Base-by-base conservation (phyloP, 345 rosid species). In the Sonneratia alba region DNA sequence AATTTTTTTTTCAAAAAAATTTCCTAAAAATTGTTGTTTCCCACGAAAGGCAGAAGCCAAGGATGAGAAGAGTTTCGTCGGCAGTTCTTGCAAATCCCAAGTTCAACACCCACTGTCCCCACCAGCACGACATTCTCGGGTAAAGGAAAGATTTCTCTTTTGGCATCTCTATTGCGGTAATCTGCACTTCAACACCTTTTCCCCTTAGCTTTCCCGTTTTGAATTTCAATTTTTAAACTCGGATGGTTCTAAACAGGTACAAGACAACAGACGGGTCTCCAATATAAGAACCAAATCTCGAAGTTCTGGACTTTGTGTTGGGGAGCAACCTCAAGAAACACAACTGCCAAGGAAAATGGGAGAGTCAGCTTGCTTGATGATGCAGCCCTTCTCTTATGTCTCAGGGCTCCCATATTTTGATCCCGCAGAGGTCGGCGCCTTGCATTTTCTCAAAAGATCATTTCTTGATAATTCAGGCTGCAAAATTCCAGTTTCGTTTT, bases 331-430 rank as follows among this genome's bases (percentile, higher is more conserved):
- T 63, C 37, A 18, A 47, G 14, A n/a, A 57, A 9, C 1, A 9
- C 45, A 24, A 57, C 27, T 6, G 12, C 27, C 10, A 57, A 27
- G 38, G 38, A 22, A n/a, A 24, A 70, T 70, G 73, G 78, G 73
- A 19, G 78, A 75, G 27, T 65, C 78, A 34, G 49, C 69, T 18
- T 72, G 75, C 72, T 32, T 72, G 66, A 62, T 13, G 66, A 62
- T 62, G 57, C 36, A 57, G 40, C 79, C 79, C 36, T 76, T 76
- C 75, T 76, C 79, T 36, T 72, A 76, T 19, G 75, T 67, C 53
- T 76, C 79, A 18, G 79, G 79, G 21, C 57, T 48, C 42, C 66
- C 72, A 32, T 9, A 45, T 62, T 62, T 62, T 49, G 64, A 67
- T 6, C 62, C 73, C 37, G 45, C 34, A 6, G 49, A 71, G 75